A percentile compares a stretch with the other conserved stretches of the same genome.
These are phyloP conservation scores for Chlamydomonas sp. DNA, from an alignment of 139 green algal species.

Conservation along the genomic window DNA sequence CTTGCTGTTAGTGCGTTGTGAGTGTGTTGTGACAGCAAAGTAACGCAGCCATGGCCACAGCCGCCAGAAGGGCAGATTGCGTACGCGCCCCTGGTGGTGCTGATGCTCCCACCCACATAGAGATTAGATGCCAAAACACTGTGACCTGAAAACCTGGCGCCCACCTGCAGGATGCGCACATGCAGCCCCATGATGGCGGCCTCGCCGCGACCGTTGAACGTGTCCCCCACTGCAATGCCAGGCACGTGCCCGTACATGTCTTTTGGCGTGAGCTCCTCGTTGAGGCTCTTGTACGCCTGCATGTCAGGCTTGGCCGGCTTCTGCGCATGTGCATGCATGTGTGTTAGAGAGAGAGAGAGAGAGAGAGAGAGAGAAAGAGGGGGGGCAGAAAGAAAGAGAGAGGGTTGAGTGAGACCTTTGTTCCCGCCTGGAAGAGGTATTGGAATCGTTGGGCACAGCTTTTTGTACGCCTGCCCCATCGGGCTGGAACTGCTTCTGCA, in stretches of 20 bases:
- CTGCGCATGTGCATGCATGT: too few relatives aligned
- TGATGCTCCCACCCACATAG: slow-evolving; percentile 17
- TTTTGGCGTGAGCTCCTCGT: not conserved
- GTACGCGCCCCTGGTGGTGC: not conserved
- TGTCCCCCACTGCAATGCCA: slow-evolving; percentile 13
- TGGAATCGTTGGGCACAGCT: too few relatives aligned
- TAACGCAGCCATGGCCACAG: not conserved
- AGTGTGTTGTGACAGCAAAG: not conserved
- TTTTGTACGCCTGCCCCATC: too few relatives aligned
- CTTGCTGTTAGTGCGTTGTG: not conserved
- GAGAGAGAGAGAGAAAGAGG: too few relatives aligned
- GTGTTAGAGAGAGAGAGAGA: too few relatives aligned
- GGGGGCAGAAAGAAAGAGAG: too few relatives aligned
- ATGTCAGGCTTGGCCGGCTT: slow-evolving; percentile 10
- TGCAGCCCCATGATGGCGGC: slow-evolving; percentile 33
- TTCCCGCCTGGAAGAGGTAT: too few relatives aligned
- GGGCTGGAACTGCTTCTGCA: too few relatives aligned
- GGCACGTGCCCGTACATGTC: slow-evolving; percentile 15
- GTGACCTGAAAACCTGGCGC: too few relatives aligned
- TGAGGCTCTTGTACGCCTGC: slow-evolving; percentile 5
- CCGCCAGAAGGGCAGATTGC: not conserved
- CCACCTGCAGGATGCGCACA: slow-evolving; percentile 17
- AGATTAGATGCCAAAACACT: too few relatives aligned
- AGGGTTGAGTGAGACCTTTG: too few relatives aligned
- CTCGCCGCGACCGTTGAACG: slow-evolving; percentile 19